Base-by-base conservation (phyloP, 2,329 filamentous ascomycete genomes). In the Gnomoniopsis sp. region DNA sequence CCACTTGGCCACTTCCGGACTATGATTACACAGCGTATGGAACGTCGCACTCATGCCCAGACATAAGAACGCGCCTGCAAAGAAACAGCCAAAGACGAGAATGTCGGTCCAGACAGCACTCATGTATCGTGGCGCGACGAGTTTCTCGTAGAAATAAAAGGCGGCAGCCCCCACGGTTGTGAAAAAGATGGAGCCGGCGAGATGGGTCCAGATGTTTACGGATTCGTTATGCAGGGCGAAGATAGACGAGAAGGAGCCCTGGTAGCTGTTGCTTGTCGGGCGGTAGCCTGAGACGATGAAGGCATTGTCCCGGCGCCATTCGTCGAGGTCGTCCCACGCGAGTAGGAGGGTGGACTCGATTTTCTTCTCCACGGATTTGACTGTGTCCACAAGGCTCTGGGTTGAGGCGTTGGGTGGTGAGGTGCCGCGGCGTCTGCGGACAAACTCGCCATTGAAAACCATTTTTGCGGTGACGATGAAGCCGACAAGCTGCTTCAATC, bases 21-120 rank as follows among this genome's bases (percentile, higher is more conserved):
- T 95, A 72, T 99, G 95, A 65, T 97, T 96, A 22, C 82, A 86
- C 50, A 97, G 83, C 2, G 90, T 83, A 71, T 99, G 95, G 70
- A 87, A 99, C 2, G 88, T 89, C 6, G 91, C 89, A 65, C 88
- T 92, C 87, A 93, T 90, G 22, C 88, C 88, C 54, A 95, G 76
- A 67, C 90, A 93, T 36, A 85, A 68, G 30, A 86, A 80, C 1
- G 88, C 89, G 48, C 91, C 91, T 23, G 77, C 77, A 67, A 96
- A 92, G 79, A 95, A 96, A 74, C 87, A 92, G 1, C 78, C 76
- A 70, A 96, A 91, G 33, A 85, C 90, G 38, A 85, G 63, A n/a
- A 90, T 77, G 70, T 96, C 91, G 3, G 81, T 74, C 10, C 68
- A 60, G 10, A 78, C 79, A 7, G 89, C 88, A 2, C 80, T 77